A percentile compares a stretch with the other conserved stretches of the same genome.
These are phyloP conservation scores for Microbotryomycetes sp. DNA, from an alignment of 1,284 basidiomycete species.

Conservation along the genomic window DNA sequence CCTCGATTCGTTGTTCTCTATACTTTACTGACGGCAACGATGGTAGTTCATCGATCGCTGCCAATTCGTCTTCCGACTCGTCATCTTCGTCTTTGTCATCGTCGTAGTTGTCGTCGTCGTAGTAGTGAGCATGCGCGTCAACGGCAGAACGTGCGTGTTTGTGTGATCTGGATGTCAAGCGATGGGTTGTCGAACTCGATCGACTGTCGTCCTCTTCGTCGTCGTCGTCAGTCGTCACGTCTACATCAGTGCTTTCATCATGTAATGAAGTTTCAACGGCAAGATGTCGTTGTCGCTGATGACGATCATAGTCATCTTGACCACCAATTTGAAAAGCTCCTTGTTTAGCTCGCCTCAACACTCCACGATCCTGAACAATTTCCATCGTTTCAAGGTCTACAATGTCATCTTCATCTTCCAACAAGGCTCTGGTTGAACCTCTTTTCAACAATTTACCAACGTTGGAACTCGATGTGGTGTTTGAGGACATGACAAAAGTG, in stretches of 20 bases:
- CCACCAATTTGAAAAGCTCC: not conserved
- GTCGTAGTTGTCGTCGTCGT: not conserved
- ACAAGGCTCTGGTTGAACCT: not conserved
- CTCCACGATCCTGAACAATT: not conserved
- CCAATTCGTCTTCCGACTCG: not conserved
- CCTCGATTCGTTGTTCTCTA: not conserved
- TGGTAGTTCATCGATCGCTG: not conserved
- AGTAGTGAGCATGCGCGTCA: not conserved
- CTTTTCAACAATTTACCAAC: not conserved
- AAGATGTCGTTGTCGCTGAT: not conserved
- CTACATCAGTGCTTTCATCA: not conserved
- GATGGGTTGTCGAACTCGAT: too few relatives aligned
- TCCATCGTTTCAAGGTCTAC: conserved; percentile 5
- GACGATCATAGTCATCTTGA: not conserved
- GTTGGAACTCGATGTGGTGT: too few relatives aligned
- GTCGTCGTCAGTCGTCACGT: not conserved
- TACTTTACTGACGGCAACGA: not conserved
- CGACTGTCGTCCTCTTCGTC: not conserved
- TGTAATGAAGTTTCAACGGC: not conserved
- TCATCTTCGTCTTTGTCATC: not conserved
- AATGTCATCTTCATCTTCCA: conserved; percentile 3
- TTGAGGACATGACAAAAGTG: too few relatives aligned
- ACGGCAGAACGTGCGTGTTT: not conserved
- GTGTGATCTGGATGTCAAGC: too few relatives aligned
- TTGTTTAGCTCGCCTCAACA: not conserved